Evolutionary conservation across 805 yeast species (phyloP).

Genomic region (Torulaspora microellipsoides): DNA sequence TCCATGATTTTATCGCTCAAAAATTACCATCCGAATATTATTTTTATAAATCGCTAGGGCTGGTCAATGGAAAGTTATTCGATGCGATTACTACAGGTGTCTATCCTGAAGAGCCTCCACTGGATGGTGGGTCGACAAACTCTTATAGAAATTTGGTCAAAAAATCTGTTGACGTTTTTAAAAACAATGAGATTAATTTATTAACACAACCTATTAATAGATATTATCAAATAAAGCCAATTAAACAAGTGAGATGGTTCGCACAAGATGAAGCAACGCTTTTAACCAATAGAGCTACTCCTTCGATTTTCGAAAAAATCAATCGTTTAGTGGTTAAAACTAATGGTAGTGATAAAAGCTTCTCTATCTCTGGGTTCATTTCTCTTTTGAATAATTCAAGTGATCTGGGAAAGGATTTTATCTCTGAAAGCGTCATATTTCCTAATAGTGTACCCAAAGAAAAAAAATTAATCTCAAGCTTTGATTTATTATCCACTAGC

Average conservation of each 20-base stretch:
- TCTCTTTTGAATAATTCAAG: slow-evolving; percentile 22
- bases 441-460: slow-evolving; percentile 30
- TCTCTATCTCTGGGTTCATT: slow-evolving; percentile 29
- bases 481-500: slow-evolving; percentile 55
- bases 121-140: slow-evolving; percentile 56
- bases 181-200: slow-evolving; percentile 60
- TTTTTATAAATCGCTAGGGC: slow-evolving; percentile 76
- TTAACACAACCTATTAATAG: slow-evolving; percentile 72
- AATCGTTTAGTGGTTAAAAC: slow-evolving; percentile 34
- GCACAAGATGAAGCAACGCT: slow-evolving; percentile 37
- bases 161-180: slow-evolving; percentile 42
- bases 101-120: slow-evolving; percentile 57
- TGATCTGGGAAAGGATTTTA: slow-evolving; percentile 33
- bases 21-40: slow-evolving; percentile 81
- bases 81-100: slow-evolving; percentile 64
- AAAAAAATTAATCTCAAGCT: slow-evolving; percentile 38
- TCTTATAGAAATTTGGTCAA: slow-evolving; percentile 55
- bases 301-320: slow-evolving; percentile 46
- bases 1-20: slow-evolving; percentile 77
- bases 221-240: slow-evolving; percentile 73
- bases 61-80: slow-evolving; percentile 51
- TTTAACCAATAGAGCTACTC: slow-evolving; percentile 49
- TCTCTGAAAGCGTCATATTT: slow-evolving; percentile 30
- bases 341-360: slow-evolving; percentile 23
- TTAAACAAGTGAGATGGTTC: slow-evolving; percentile 54